A percentile compares a stretch with the other conserved stretches of the same genome.
Evolutionary conservation across 2,329 filamentous ascomycete species (phyloP).

Genomic region (Diaporthe velutina): DNA sequence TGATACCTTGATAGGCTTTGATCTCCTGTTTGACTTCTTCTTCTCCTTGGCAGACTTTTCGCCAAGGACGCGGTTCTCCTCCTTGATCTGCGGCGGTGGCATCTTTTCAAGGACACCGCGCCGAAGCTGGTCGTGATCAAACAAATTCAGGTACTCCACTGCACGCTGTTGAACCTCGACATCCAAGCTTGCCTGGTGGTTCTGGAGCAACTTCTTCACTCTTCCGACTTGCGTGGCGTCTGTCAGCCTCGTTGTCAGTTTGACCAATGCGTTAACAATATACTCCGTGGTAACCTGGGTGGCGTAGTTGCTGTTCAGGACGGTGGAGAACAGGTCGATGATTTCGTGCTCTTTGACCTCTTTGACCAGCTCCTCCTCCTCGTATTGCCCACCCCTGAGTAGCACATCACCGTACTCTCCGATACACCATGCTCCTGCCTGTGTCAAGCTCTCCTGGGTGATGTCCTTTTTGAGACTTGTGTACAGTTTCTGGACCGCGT

Average conservation of each 20-base stretch:
- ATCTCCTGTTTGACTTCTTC: slow-evolving; percentile 79
- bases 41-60: slow-evolving; percentile 75
- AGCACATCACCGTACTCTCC: slow-evolving; percentile 95
- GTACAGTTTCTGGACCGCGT: slow-evolving; percentile 96
- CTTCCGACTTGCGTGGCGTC: slow-evolving; percentile 90
- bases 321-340: slow-evolving; percentile 90
- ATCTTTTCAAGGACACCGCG: slow-evolving; percentile 95
- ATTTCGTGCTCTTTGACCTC: slow-evolving; percentile 89
- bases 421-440: slow-evolving; percentile 96
- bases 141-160: slow-evolving; percentile 96
- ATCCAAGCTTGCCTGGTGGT: slow-evolving; percentile 87
- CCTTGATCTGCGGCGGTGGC: slow-evolving; percentile 96
- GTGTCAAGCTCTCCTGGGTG: slow-evolving; percentile 93
- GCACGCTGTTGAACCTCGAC: slow-evolving; percentile 97
- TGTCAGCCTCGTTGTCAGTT: slow-evolving; percentile 88
- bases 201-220: slow-evolving; percentile 81
- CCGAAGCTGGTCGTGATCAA: slow-evolving; percentile 87
- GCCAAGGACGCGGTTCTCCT: slow-evolving; percentile 91
- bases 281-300: slow-evolving; percentile 94
- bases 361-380: slow-evolving; percentile 89
- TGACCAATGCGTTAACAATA: slow-evolving; percentile 94
- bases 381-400: slow-evolving; percentile 89
- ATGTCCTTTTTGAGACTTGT: slow-evolving; percentile 93
- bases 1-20: slow-evolving; percentile 83
- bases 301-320: slow-evolving; percentile 94